These are phyloP conservation scores for Copromyces sp. DNA, from an alignment of 495 filamentous ascomycete species.

Conservation along the genomic window DNA sequence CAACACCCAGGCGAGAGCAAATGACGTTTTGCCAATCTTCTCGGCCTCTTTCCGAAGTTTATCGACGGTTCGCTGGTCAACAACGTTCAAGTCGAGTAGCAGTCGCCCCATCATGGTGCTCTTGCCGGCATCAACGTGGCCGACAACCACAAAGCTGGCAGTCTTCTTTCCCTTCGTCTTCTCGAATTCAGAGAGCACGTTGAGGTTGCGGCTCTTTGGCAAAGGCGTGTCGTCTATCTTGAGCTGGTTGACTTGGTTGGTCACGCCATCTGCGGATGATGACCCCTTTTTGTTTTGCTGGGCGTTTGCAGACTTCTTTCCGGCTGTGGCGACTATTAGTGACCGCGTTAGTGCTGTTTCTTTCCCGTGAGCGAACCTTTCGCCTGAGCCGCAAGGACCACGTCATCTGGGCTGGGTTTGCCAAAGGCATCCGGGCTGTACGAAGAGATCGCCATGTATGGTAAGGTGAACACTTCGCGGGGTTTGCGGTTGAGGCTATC, in stretches of 20 bases:
- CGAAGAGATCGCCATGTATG: constrained; percentile 34
- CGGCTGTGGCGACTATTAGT: constrained; percentile 35
- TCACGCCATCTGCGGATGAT: constrained; percentile 21
- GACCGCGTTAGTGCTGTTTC: constrained; percentile 27
- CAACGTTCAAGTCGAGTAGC: constrained; percentile 77
- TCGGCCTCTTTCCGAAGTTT: constrained; percentile 82
- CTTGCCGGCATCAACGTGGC: constrained; percentile 95
- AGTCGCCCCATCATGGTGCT: constrained; percentile 94
- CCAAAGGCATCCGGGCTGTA: constrained; percentile 53
- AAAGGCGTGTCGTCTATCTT: constrained; percentile 60
- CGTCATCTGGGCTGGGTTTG: constrained; percentile 89
- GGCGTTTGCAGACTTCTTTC: constrained; percentile 30
- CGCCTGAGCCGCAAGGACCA: constrained; percentile 75
- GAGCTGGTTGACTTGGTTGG: constrained; percentile 45
- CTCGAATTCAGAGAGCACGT: constrained; percentile 74
- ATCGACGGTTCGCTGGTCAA: constrained; percentile 78
- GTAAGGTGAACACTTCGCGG: constrained; percentile 38
- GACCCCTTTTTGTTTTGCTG: constrained; percentile 25
- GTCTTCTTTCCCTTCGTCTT: constrained; percentile 65
- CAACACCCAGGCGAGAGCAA: constrained; percentile 91
- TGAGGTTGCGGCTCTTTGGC: constrained; percentile 74
- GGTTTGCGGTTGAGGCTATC: constrained; percentile 23
- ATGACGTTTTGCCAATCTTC: constrained; percentile 87
- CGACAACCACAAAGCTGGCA: constrained; percentile 94
- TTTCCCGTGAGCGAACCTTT: constrained; percentile 64